Base-by-base conservation (phyloP, 176 grass and related monocot genomes). In the Juncus inflexus region DNA sequence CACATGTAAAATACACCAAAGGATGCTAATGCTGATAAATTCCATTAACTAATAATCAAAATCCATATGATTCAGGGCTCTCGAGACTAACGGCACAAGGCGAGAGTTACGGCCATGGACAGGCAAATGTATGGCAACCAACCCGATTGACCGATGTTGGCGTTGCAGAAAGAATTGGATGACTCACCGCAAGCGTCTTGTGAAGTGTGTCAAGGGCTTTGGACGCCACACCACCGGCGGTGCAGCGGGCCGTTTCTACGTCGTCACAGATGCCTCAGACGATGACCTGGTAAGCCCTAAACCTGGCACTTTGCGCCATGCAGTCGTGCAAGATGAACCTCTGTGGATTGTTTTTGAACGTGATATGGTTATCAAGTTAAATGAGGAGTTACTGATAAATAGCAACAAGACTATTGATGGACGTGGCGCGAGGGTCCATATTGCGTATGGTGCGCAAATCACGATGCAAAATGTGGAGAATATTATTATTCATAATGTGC, bases 91-190 rank as follows among this genome's bases (percentile, higher is more conserved):
- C 50, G 40, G 12, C 52, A 82, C 79, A 0, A 71, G 79, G 40
- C 66, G 79, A 13, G 12, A 3, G 12, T 69, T 82, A 15, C 37
- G 39, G 19, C 8, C 37, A 11, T 10, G 67, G 67, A 40, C 2
- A 0, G 64, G 83, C 2, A 64, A 69, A 7, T 90, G 90, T 75
- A 2, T 37, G 47, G 86, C 83, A n/a, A 95, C 86, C 2, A 95
- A 90, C 56, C 83, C 83, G 0, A 90, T 95, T 66, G 86, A 95
- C 66, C 63, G 52, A 10, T 95, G 86, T 69, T 95, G 90, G 90
- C 47, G 90, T 2, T 90, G 90, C 78, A 70, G 67, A 14, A n/a
- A 3, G 16, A 61, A 85, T 62, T 90, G 90, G 90, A 80, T 74
- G 3, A 37, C 0, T 0, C 2, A 84, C 39, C 83, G 83, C 8